phyloP scores from a whole-genome alignment of 139 green algal genomes.

The Gonium pectorale region DNA sequence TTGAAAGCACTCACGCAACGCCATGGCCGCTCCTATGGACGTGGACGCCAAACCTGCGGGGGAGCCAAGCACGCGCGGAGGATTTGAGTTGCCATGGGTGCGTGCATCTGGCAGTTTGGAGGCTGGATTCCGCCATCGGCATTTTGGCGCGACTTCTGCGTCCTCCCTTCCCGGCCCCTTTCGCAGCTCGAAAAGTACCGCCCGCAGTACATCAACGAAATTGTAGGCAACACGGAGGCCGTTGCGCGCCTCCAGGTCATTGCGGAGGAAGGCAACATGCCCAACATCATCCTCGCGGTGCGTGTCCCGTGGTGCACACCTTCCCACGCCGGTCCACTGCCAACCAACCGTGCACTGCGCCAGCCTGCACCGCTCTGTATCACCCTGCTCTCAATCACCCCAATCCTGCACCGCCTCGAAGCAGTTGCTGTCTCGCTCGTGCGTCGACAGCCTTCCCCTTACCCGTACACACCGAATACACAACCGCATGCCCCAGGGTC shows the following conservation, averaged over 20 bases:
- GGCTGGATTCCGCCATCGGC: background rate
- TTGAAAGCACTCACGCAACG: background rate
- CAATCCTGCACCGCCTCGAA: too few species aligned
- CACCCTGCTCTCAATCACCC: background rate
- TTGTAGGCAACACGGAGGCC: constrained; percentile 96
- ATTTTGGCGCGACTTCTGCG: constrained; percentile 3
- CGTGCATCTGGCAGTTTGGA: too few species aligned
- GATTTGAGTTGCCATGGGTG: constrained; percentile 50
- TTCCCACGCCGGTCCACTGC: too few species aligned
- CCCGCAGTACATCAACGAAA: constrained; percentile 86
- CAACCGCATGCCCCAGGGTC: constrained; percentile 73
- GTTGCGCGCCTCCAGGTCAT: constrained; percentile 94
- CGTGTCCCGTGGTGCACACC: background rate
- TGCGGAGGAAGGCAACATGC: constrained; percentile 95
- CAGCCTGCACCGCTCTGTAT: too few species aligned
- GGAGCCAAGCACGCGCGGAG: background rate
- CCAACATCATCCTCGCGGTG: constrained; percentile 96
- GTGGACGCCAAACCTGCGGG: constrained; percentile 10
- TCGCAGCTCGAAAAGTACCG: constrained; percentile 96
- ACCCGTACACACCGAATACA: too few species aligned
- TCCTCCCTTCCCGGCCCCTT: background rate
- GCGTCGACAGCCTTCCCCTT: too few species aligned
- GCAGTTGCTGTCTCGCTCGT: too few species aligned
- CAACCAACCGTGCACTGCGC: too few species aligned
- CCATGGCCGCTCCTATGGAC: constrained; percentile 33